phyloP scores from a whole-genome alignment of 768 basidiomycete species.

The Russula griseocarnosa region DNA sequence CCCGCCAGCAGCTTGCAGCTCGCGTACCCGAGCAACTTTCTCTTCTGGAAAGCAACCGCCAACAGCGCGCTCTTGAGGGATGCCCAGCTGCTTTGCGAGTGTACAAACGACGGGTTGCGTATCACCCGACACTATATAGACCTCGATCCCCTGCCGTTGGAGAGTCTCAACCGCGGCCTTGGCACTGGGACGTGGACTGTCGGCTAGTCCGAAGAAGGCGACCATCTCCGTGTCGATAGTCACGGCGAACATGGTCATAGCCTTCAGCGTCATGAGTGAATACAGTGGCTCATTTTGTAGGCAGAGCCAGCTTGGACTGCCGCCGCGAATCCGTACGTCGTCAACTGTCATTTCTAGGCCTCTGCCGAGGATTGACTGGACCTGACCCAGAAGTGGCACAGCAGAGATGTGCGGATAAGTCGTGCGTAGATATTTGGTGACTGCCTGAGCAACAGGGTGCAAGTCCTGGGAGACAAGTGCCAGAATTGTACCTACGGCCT shows the following conservation, averaged over 20 bases:
- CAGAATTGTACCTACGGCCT: constrained; percentile 30
- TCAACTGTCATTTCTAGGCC: constrained; percentile 37
- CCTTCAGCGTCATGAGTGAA: constrained; percentile 37
- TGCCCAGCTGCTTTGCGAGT: constrained; percentile 40
- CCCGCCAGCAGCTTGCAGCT: constrained; percentile 30
- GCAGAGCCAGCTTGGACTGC: constrained; percentile 37
- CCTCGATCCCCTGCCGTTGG: constrained; percentile 35
- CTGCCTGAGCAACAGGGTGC: constrained; percentile 39
- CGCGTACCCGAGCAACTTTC: constrained; percentile 39
- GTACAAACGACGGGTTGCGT: constrained; percentile 42
- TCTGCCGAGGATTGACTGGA: constrained; percentile 37
- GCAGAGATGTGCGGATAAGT: constrained; percentile 5
- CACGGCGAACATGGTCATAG: constrained; percentile 45
- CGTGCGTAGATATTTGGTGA: constrained; percentile 34
- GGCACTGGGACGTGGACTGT: constrained; percentile 45
- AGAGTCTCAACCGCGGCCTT: constrained; percentile 38
- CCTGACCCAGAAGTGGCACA: constrained; percentile 21
- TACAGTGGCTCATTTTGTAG: constrained; percentile 32
- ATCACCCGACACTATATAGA: constrained; percentile 52
- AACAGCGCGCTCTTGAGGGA: constrained; percentile 37
- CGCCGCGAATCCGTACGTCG: constrained; percentile 37
- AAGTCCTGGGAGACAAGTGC: constrained; percentile 36
- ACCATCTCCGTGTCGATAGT: constrained; percentile 31
- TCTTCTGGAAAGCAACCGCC: constrained; percentile 47
- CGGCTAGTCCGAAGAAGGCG: constrained; percentile 42